These are phyloP conservation scores for Roridomyces roridus DNA, from an alignment of 768 basidiomycete genomes.

Conservation along the genomic window DNA sequence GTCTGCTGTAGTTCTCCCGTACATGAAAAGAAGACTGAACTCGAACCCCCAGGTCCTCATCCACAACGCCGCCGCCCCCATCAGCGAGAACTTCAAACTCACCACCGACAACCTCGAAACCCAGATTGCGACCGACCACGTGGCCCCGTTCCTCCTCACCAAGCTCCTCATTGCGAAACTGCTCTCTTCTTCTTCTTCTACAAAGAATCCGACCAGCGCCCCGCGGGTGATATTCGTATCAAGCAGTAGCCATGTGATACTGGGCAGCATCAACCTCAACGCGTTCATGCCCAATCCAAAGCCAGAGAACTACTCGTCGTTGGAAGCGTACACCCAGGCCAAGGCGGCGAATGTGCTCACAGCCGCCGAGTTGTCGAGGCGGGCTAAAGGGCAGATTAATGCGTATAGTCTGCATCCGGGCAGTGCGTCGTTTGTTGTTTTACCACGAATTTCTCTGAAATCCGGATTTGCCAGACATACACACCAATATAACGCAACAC, in stretches of 20 bases:
- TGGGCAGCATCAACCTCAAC: not conserved
- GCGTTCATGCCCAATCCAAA: slow-evolving; percentile 17
- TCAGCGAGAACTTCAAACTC: slow-evolving; percentile 8
- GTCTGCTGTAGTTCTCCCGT: not conserved
- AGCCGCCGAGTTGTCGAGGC: slow-evolving; percentile 12
- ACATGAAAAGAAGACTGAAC: too few relatives aligned
- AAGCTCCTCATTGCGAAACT: slow-evolving; percentile 15
- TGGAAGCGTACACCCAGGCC: slow-evolving; percentile 6
- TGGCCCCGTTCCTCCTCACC: slow-evolving; percentile 23
- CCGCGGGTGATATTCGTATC: slow-evolving; percentile 20
- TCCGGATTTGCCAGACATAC: not conserved
- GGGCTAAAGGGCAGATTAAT: slow-evolving; percentile 3
- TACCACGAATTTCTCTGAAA: not conserved
- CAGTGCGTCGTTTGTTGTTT: not conserved
- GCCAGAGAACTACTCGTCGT: slow-evolving; percentile 5
- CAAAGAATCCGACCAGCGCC: not conserved
- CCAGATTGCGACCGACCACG: slow-evolving; percentile 14
- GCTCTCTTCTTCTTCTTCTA: too few relatives aligned
- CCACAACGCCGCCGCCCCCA: slow-evolving; percentile 15
- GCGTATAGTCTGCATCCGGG: slow-evolving; percentile 18
- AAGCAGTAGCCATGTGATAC: slow-evolving; percentile 15
- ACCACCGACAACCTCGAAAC: slow-evolving; percentile 13
- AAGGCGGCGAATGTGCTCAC: slow-evolving; percentile 20
- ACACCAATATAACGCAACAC: not conserved
- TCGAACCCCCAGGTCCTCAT: slow-evolving; percentile 13